phyloP scores from a whole-genome alignment of 768 basidiomycete genomes.

The Lanmaoa pseudosensibilis region DNA sequence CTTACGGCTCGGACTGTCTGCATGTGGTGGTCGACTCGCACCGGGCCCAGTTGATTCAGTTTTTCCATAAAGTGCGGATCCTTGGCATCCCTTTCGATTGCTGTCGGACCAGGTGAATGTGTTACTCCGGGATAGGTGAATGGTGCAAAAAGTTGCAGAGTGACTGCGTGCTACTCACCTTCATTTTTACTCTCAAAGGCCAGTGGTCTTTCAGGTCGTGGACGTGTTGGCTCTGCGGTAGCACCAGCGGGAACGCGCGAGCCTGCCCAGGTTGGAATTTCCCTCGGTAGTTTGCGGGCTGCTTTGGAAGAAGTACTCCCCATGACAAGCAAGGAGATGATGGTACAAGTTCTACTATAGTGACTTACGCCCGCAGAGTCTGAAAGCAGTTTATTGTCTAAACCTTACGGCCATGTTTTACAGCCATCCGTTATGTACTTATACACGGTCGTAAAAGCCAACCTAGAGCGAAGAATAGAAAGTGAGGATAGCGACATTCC shows the following conservation, averaged over 20 bases:
- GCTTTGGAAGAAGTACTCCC: slow-evolving; percentile 63
- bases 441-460: slow-evolving; percentile 36
- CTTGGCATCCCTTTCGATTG: slow-evolving; percentile 59
- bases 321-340: slow-evolving; percentile 39
- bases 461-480: slow-evolving; percentile 35
- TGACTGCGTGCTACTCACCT: slow-evolving; percentile 33
- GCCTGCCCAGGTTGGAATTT: slow-evolving; percentile 50
- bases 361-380: not conserved
- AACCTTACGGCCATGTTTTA: slow-evolving; percentile 36
- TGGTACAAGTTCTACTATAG: not conserved
- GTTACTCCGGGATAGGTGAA: not conserved
- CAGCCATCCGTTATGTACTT: slow-evolving; percentile 41
- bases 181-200: slow-evolving; percentile 55
- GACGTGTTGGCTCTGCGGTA: slow-evolving; percentile 6
- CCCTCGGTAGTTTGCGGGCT: slow-evolving; percentile 53
- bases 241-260: slow-evolving; percentile 36
- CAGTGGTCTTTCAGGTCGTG: slow-evolving; percentile 25
- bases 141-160: not conserved
- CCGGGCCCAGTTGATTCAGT: slow-evolving; percentile 62
- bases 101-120: slow-evolving; percentile 38
- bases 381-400: slow-evolving; percentile 32
- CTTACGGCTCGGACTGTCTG: slow-evolving; percentile 49
- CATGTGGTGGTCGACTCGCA: slow-evolving; percentile 68
- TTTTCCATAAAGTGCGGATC: slow-evolving; percentile 74
- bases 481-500: slow-evolving; percentile 33